phyloP scores from a whole-genome alignment of 2,329 filamentous ascomycete species.

The Nakataea oryzae region DNA sequence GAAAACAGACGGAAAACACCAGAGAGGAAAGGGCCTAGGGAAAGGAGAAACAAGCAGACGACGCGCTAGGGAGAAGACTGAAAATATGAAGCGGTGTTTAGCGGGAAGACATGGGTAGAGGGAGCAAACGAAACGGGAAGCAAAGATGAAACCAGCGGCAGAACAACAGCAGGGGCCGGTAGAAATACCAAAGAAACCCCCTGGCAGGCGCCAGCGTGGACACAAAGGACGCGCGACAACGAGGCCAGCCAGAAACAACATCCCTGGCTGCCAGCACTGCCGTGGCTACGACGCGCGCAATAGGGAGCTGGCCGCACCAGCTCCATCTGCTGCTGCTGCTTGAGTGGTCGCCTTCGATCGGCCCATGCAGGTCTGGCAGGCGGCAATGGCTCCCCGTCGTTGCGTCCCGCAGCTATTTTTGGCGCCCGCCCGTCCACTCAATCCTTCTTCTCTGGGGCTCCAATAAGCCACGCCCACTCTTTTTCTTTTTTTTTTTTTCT shows the following conservation, averaged over 20 bases:
- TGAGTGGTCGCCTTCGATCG: too few relatives aligned
- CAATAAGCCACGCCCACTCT: neutral
- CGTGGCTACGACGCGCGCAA: neutral
- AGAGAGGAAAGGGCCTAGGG: neutral
- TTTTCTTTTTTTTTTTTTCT: too few relatives aligned
- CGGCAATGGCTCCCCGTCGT: too few relatives aligned
- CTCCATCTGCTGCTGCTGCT: too few relatives aligned
- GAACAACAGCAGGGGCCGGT: neutral
- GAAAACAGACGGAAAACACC: neutral
- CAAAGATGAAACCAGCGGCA: neutral
- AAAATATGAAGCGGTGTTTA: too few relatives aligned
- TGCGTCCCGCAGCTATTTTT: neutral
- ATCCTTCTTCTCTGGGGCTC: neutral
- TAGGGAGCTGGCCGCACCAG: neutral
- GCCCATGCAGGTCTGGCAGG: too few relatives aligned
- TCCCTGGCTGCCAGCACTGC: neutral
- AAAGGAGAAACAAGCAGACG: neutral
- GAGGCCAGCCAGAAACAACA: too few relatives aligned
- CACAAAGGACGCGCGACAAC: neutral
- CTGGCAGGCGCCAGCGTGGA: neutral
- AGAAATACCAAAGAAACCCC: neutral
- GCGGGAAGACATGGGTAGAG: neutral
- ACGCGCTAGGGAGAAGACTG: neutral
- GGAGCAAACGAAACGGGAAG: neutral
- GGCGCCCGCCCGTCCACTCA: too few relatives aligned